These are phyloP conservation scores for Aegilops sharonensis DNA, from an alignment of 176 grass and related monocot genomes.

Conservation along the genomic window DNA sequence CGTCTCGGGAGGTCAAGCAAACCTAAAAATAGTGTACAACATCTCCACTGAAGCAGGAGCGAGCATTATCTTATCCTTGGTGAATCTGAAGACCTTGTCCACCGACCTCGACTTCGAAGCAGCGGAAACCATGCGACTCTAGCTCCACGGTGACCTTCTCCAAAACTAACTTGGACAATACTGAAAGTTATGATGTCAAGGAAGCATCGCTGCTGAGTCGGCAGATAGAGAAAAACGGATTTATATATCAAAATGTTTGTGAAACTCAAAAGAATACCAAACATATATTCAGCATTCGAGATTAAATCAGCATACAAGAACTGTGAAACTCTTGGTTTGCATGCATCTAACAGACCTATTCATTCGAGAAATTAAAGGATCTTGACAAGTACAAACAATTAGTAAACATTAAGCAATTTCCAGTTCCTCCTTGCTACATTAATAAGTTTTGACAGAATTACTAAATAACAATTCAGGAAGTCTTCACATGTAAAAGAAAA, in stretches of 20 bases:
- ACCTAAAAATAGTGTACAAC: conserved; percentile 23
- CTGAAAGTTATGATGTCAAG: conserved; percentile 63
- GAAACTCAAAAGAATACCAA: not conserved
- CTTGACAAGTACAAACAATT: not conserved
- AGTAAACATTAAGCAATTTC: not conserved
- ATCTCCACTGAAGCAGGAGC: conserved; percentile 5
- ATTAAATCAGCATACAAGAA: not conserved
- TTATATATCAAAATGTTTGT: not conserved
- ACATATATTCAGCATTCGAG: not conserved
- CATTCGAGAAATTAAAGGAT: not conserved
- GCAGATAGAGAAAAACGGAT: too few species aligned
- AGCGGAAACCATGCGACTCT: conserved; percentile 56
- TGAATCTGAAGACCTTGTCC: conserved; percentile 70
- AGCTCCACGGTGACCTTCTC: conserved; percentile 70
- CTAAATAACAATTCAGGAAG: not conserved
- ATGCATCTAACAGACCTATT: not conserved
- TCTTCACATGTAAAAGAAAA: too few species aligned
- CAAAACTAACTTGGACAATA: conserved; percentile 36
- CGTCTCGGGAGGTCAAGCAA: not conserved
- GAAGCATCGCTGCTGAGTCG: not conserved
- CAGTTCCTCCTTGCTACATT: not conserved
- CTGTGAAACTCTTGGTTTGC: not conserved
- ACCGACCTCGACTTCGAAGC: conserved; percentile 79
- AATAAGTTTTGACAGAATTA: not conserved
- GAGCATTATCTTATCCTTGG: conserved; percentile 3